Percentiles rank a stretch among this genome's conserved stretches.
phyloP scores from a whole-genome alignment of 202 grass and related monocot genomes.

The Hordeum pubiflorum region DNA sequence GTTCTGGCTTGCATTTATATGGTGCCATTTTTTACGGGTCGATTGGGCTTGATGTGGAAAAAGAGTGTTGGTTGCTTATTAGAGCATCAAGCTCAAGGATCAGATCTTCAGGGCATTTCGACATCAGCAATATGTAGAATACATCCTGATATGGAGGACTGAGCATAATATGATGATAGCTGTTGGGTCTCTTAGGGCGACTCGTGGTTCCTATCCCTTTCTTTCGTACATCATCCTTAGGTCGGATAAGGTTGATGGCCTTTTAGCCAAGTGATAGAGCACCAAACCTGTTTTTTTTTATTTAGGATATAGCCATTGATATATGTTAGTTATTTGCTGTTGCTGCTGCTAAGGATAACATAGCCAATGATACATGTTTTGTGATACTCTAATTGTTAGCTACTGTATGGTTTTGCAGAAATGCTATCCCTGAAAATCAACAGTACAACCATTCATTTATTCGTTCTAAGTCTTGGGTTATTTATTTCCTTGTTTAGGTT shows the following conservation, averaged over 20 bases:
- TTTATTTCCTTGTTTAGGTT: conserved; percentile 45
- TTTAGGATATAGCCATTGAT: not conserved
- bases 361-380: not conserved
- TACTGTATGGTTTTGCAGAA: not conserved
- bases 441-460: not conserved
- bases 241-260: not conserved
- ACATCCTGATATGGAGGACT: not conserved
- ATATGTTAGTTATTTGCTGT: not conserved
- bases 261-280: not conserved
- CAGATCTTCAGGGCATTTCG: not conserved
- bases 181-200: not conserved
- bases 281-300: not conserved
- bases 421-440: not conserved
- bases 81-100: not conserved
- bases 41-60: not conserved
- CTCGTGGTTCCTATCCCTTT: not conserved
- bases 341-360: not conserved
- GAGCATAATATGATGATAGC: not conserved
- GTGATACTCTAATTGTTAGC: not conserved
- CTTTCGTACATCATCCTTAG: not conserved
- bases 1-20: not conserved
- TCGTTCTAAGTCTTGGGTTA: not conserved
- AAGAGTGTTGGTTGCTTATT: not conserved
- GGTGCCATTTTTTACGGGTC: not conserved
- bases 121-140: not conserved